Evolutionary conservation across 1,284 basidiomycete species (phyloP).

Genomic region (Ceratobasidium sp.): DNA sequence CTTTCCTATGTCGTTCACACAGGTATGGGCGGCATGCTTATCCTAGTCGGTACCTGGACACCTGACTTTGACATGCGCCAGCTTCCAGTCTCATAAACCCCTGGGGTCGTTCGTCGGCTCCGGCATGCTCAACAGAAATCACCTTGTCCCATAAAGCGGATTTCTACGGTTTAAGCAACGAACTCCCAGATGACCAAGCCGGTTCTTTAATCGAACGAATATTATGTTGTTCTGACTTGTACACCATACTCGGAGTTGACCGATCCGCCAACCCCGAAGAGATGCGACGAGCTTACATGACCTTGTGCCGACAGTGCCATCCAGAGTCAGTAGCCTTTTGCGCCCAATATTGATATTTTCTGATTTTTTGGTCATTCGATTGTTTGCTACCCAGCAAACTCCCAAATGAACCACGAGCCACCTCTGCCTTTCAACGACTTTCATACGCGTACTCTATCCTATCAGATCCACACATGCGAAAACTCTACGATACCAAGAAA

Average conservation of each 20-base stretch:
- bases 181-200: not conserved
- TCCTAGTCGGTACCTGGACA: not conserved
- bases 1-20: conserved; percentile 32
- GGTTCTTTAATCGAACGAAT: conserved; percentile 57
- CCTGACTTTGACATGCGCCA: not conserved
- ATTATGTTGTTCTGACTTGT: conserved; percentile 67
- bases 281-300: conserved; percentile 77
- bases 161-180: not conserved
- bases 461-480: conserved; percentile 71
- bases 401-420: conserved; percentile 73
- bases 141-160: not conserved
- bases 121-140: not conserved
- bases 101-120: conserved; percentile 13
- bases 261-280: conserved; percentile 66
- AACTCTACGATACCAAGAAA: conserved; percentile 67
- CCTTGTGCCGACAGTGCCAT: conserved; percentile 77
- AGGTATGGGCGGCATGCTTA: conserved; percentile 7
- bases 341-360: no score
- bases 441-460: conserved; percentile 83
- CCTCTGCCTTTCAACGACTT: conserved; percentile 84
- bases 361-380: not conserved
- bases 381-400: conserved; percentile 67
- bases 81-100: conserved; percentile 37
- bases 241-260: conserved; percentile 72
- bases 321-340: conserved; percentile 69